Evolutionary conservation across 257 asterid genomes (phyloP).

Genomic region (Henckelia pumila): DNA sequence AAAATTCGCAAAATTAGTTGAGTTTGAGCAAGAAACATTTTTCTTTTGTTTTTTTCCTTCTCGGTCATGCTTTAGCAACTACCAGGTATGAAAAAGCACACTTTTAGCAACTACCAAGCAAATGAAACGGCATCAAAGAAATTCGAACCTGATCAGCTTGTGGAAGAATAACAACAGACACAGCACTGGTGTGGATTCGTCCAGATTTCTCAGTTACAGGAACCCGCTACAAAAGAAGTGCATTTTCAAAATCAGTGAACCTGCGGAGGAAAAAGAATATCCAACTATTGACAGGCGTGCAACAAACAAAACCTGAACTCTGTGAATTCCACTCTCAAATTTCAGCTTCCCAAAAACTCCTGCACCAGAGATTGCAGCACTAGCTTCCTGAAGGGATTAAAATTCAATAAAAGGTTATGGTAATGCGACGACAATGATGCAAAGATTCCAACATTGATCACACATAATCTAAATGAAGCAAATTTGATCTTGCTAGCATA

Average conservation of each 20-base stretch:
- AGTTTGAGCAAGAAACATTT: too few relatives aligned
- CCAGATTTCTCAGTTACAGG: slow-evolving; percentile 94
- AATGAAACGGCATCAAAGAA: slow-evolving; percentile 13
- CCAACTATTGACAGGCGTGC: slow-evolving; percentile 14
- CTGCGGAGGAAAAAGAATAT: slow-evolving; percentile 10
- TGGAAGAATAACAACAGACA: slow-evolving; percentile 89
- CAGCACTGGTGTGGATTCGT: slow-evolving; percentile 96
- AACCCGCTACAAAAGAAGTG: slow-evolving; percentile 63
- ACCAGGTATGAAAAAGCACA: neutral
- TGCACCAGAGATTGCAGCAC: slow-evolving; percentile 87
- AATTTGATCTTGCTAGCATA: neutral
- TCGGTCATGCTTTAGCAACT: neutral
- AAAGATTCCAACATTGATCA: slow-evolving; percentile 17
- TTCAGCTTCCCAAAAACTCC: slow-evolving; percentile 88
- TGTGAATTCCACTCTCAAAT: slow-evolving; percentile 96
- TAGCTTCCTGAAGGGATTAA: slow-evolving; percentile 66
- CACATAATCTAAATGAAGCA: slow-evolving; percentile 9
- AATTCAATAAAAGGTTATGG: slow-evolving; percentile 18
- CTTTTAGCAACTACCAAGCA: neutral
- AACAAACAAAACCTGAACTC: slow-evolving; percentile 75
- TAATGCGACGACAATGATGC: slow-evolving; percentile 15
- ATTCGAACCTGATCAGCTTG: slow-evolving; percentile 88
- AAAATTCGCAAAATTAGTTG: slow-evolving; percentile 8
- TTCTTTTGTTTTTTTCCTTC: too few relatives aligned
- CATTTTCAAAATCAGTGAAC: slow-evolving; percentile 23